phyloP scores from a whole-genome alignment of 2,329 filamentous ascomycete genomes.

The Colletotrichum abscissum region DNA sequence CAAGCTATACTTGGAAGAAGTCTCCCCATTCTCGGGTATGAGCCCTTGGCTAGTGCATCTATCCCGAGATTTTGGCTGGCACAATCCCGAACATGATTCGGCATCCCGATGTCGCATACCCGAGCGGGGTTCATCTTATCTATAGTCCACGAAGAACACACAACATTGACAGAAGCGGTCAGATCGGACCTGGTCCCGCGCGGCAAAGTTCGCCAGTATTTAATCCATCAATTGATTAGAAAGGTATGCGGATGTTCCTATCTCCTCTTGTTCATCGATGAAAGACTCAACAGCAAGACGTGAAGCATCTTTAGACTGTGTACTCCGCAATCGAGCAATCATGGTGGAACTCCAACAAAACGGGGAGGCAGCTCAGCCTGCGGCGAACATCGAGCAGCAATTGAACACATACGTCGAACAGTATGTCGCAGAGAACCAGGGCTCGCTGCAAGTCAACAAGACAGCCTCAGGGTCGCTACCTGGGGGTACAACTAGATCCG shows the following conservation, averaged over 20 bases:
- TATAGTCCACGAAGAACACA: background rate
- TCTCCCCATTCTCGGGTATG: background rate
- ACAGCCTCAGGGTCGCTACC: conserved; percentile 51
- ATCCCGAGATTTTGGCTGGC: conserved; percentile 5
- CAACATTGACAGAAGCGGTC: background rate
- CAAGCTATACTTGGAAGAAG: background rate
- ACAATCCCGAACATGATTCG: background rate
- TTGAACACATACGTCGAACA: conserved; percentile 1
- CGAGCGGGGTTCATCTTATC: conserved; percentile 27
- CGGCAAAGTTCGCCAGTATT: background rate
- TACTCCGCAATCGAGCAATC: background rate
- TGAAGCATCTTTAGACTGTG: background rate
- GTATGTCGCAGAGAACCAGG: conserved; percentile 45
- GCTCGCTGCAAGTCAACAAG: conserved; percentile 51
- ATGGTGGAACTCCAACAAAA: background rate
- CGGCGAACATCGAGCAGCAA: background rate
- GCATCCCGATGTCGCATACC: conserved; percentile 23
- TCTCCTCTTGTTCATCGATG: background rate
- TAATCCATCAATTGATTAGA: background rate
- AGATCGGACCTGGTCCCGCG: background rate
- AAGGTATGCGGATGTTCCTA: background rate
- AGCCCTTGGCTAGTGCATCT: background rate
- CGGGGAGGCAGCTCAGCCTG: too few species aligned
- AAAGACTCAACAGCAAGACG: background rate
- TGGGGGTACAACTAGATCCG: conserved; percentile 59